These are phyloP conservation scores for Nakaseomyces bracarensis DNA, from an alignment of 1,139 yeast species.

Conservation along the genomic window DNA sequence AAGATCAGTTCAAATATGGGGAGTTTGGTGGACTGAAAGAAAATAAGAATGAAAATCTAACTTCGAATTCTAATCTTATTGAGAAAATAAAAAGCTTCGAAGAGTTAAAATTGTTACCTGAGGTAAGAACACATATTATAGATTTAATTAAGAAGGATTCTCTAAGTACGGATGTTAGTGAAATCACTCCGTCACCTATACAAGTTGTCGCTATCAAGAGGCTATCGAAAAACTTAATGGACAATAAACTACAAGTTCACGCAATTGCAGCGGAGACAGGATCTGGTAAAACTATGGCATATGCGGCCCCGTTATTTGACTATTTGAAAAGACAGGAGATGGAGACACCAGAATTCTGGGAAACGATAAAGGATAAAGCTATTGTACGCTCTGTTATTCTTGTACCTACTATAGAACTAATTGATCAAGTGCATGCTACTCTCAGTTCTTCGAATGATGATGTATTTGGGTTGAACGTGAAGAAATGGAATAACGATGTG, in stretches of 20 bases:
- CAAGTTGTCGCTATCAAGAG: constrained; percentile 52
- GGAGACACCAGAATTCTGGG: constrained; percentile 33
- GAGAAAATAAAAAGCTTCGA: constrained; percentile 52
- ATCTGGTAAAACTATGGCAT: constrained; percentile 92
- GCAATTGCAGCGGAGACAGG: constrained; percentile 95
- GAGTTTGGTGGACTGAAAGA: constrained; percentile 9
- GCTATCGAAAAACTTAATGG: constrained; percentile 35
- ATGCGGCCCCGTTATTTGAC: constrained; percentile 66
- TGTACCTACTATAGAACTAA: constrained; percentile 84
- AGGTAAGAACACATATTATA: constrained; percentile 54
- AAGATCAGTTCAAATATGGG: constrained; percentile 13
- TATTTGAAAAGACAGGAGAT: constrained; percentile 51
- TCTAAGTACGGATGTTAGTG: constrained; percentile 20
- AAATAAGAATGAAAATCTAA: background rate
- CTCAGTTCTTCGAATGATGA: constrained; percentile 37
- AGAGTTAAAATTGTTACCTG: constrained; percentile 57
- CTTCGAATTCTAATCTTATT: constrained; percentile 19
- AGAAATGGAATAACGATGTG: constrained; percentile 51
- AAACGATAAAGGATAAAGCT: constrained; percentile 33
- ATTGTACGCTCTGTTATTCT: constrained; percentile 61
- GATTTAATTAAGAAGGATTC: constrained; percentile 47
- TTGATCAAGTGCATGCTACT: constrained; percentile 62
- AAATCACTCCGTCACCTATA: constrained; percentile 51
- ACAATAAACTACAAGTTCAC: constrained; percentile 48
- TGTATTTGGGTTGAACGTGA: constrained; percentile 38